Percentiles rank a stretch among this genome's conserved stretches.
These are phyloP conservation scores for Mycena leptocephala DNA, from an alignment of 768 basidiomycete genomes.

Conservation along the genomic window DNA sequence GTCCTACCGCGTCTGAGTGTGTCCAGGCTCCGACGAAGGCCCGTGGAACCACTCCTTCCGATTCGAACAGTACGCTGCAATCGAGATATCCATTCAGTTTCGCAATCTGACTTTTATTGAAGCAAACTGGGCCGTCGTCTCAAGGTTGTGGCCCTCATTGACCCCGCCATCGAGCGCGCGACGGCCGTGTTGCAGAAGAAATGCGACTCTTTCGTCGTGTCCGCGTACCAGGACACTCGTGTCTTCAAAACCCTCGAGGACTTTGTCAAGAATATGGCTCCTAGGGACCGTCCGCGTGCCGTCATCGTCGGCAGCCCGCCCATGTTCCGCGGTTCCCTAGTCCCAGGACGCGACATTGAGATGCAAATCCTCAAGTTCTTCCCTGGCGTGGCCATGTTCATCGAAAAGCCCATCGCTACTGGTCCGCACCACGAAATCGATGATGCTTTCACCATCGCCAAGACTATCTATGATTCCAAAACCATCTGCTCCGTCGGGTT, in stretches of 20 bases:
- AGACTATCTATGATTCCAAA: constrained; percentile 76
- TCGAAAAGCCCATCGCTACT: constrained; percentile 95
- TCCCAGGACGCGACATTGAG: constrained; percentile 88
- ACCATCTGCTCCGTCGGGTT: constrained; percentile 94
- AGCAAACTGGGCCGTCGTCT: constrained; percentile 97
- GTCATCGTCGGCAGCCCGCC: constrained; percentile 95
- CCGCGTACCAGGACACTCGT: constrained; percentile 92
- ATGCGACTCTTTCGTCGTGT: constrained; percentile 93
- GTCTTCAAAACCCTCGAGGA: constrained; percentile 90
- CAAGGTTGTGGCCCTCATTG: constrained; percentile 95
- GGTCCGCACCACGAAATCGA: constrained; percentile 79
- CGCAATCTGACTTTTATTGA: constrained; percentile 28
- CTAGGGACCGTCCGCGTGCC: constrained; percentile 81
- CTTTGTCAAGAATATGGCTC: constrained; percentile 80
- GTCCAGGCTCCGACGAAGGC: constrained; percentile 86
- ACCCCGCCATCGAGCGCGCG: constrained; percentile 90
- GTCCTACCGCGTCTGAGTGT: background rate
- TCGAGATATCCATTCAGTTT: constrained; percentile 8
- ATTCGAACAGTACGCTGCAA: constrained; percentile 82
- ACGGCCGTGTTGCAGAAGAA: constrained; percentile 88
- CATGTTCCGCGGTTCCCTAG: constrained; percentile 88
- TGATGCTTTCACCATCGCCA: constrained; percentile 81
- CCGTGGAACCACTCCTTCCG: constrained; percentile 97
- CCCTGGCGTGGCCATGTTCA: constrained; percentile 90
- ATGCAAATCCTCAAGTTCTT: constrained; percentile 89